phyloP scores from a whole-genome alignment of 306 rosid genomes.

The Malus domestica region ASM211411v1 NC_041790.1:31397501-31398000 shows the following conservation, averaged over 20 bases:
- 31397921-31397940: neutral
- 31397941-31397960: neutral
- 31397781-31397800: neutral
- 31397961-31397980: neutral
- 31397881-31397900: neutral
- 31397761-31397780: neutral
- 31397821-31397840: conserved; percentile 7
- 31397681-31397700: conserved; percentile 16
- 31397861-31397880: neutral
- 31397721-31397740: conserved; percentile 1
- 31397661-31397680: conserved; percentile 23
- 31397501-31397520: neutral
- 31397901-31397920: conserved; percentile 9
- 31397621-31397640: conserved; percentile 5
- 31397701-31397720: conserved; percentile 11
- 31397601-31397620: conserved; percentile 16
- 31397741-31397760: conserved; percentile 4
- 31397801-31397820: neutral
- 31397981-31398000: conserved; percentile 12
- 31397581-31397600: conserved; percentile 17
- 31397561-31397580: conserved; percentile 25
- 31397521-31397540: neutral
- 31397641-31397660: conserved; percentile 41
- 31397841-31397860: neutral
- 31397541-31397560: conserved; percentile 13